phyloP scores from a whole-genome alignment of 108 stramenopile genomes.

The Skeletonema menzelii region DNA sequence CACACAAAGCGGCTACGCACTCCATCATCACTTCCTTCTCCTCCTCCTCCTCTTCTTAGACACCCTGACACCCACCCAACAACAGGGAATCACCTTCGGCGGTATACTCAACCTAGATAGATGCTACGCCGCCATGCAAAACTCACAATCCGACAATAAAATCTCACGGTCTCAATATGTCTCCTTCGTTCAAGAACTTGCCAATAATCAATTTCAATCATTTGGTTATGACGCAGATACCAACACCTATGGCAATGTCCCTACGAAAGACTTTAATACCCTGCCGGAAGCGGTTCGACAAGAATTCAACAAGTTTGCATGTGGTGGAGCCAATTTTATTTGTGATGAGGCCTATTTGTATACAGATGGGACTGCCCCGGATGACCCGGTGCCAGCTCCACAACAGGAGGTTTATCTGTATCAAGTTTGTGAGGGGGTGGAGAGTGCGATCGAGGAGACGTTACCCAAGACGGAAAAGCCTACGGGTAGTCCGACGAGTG shows the following conservation, averaged over 20 bases:
- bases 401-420: slow-evolving; percentile 30
- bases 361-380: slow-evolving; percentile 4
- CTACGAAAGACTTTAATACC: slow-evolving; percentile 13
- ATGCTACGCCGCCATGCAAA: background rate
- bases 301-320: slow-evolving; percentile 25
- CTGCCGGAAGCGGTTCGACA: slow-evolving; percentile 13
- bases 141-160: background rate
- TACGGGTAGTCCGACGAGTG: background rate
- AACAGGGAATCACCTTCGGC: background rate
- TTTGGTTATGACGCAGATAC: slow-evolving; percentile 7
- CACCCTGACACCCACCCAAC: background rate
- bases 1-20: background rate
- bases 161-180: slow-evolving; percentile 16
- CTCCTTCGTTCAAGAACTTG: slow-evolving; percentile 23
- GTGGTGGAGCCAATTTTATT: slow-evolving; percentile 23
- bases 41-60: background rate
- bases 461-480: slow-evolving; percentile 3
- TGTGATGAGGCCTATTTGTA: slow-evolving; percentile 24
- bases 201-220: slow-evolving; percentile 16
- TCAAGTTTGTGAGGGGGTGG: slow-evolving; percentile 19
- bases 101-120: background rate
- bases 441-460: slow-evolving; percentile 14
- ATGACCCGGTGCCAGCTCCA: slow-evolving; percentile 10
- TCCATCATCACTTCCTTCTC: background rate
- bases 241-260: slow-evolving; percentile 3